Evolutionary conservation across 495 filamentous ascomycete genomes (phyloP), one percentile per base, ranked within the genome.

Genomic region (Hyphodiscus hymeniophilus): DNA sequence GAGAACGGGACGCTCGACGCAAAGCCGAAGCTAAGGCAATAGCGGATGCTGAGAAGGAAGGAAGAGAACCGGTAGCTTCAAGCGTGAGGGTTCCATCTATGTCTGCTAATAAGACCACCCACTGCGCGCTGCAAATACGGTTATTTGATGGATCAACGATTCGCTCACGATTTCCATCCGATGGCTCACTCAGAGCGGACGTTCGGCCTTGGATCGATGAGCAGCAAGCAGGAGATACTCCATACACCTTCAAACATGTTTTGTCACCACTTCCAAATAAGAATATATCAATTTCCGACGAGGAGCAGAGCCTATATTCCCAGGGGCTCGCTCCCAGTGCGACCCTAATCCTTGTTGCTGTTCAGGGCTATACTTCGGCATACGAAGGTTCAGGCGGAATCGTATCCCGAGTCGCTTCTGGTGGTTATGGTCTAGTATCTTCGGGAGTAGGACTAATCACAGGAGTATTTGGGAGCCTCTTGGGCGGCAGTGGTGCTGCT

Each of bases 161-260:
- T 39, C 80, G 87, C 24, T 70, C 69, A 21, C 80, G 73, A 17
- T 95, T 97, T 60, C 65, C 74, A 0, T 74, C 79, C 38, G 68
- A 67, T 1, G 69, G 77, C 10, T 85, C 77, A 12, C 73, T 96
- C n/a, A 60, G 66, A 10, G 66, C 57, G 5, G 76, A 85, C 32
- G 85, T 97, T 2, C 75, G 91, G 3, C 55, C 71, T 3, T 96
- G 87, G 87, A 70, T 97, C 10, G 86, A 92, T 45, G 51, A 62
- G 28, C 60, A 61, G 43, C 76, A 62, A 61, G 54, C 56, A 10
- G 49, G 38, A 30, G 56, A 61, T 22, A 10, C 52, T 40, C 82
- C 85, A 2, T 97, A 89, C 61, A 84, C 77, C 24, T 88, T 97
- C 65, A 89, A 89, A 57, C 79, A 91, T 28, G 81, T 96, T 24